These are phyloP conservation scores for Chloranthus sessilifolius DNA, from an alignment of 164 flowering plant species.

Conservation along the genomic window DNA sequence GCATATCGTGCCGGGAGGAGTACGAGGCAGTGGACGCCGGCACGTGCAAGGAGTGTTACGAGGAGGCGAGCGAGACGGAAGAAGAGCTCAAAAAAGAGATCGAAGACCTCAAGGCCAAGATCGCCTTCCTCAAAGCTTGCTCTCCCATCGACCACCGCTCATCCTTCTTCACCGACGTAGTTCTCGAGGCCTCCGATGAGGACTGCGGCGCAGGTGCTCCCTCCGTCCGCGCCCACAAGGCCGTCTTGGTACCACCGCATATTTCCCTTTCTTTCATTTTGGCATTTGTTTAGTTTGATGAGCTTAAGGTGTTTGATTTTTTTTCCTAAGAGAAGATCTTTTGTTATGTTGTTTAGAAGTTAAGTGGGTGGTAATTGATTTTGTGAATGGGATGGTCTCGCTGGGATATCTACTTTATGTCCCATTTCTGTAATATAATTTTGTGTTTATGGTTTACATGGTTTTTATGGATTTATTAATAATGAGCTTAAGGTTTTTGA, in stretches of 20 bases:
- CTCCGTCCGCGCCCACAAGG: conserved; percentile 64
- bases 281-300: too few relatives aligned
- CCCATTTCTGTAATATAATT: too few relatives aligned
- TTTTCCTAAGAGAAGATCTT: neutral
- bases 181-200: conserved; percentile 51
- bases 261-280: too few relatives aligned
- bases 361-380: too few relatives aligned
- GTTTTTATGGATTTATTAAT: too few relatives aligned
- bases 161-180: conserved; percentile 50
- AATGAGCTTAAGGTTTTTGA: too few relatives aligned
- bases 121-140: conserved; percentile 47
- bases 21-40: conserved; percentile 61
- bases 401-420: too few relatives aligned
- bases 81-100: conserved; percentile 86
- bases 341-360: too few relatives aligned
- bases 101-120: conserved; percentile 76
- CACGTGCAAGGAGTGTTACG: conserved; percentile 93
- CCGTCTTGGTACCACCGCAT: conserved; percentile 51
- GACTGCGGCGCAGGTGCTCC: conserved; percentile 14
- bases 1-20: conserved; percentile 73
- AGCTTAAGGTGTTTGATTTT: neutral
- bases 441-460: too few relatives aligned
- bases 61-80: conserved; percentile 90
- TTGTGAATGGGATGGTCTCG: too few relatives aligned
- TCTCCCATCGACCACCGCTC: conserved; percentile 31